These are phyloP conservation scores for Candida quercuum DNA, from an alignment of 805 yeast species.

Conservation along the genomic window DNA sequence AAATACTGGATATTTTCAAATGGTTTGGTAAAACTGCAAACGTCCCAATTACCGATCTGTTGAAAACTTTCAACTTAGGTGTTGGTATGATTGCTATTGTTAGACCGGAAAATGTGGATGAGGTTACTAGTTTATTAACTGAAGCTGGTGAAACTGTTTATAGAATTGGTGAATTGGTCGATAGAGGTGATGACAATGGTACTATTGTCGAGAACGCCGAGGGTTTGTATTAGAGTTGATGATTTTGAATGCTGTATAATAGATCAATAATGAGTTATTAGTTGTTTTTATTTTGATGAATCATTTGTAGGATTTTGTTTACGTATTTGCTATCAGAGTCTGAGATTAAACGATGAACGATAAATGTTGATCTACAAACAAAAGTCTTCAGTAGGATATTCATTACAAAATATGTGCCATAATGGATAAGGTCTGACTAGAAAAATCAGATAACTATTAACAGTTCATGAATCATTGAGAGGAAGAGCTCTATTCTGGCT, in stretches of 20 bases:
- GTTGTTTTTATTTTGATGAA: not conserved
- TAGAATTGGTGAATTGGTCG: constrained; percentile 55
- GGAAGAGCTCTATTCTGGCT: constrained; percentile 18
- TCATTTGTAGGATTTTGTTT: not conserved
- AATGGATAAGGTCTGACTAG: no score
- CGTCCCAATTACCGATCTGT: constrained; percentile 78
- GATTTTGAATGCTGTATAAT: not conserved
- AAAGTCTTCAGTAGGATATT: no score
- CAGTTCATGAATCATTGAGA: no score
- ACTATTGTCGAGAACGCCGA: constrained; percentile 45
- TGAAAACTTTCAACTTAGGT: constrained; percentile 93
- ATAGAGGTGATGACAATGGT: constrained; percentile 39
- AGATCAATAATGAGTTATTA: not conserved
- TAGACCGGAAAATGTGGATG: constrained; percentile 56
- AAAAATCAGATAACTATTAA: no score
- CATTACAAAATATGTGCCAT: no score
- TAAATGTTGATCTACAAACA: no score
- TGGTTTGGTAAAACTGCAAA: constrained; percentile 93
- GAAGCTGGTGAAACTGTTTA: constrained; percentile 73
- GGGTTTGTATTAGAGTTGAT: constrained; percentile 20
- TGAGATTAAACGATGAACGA: no score
- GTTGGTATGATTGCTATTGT: constrained; percentile 94
- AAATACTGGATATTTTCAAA: constrained; percentile 81
- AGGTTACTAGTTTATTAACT: constrained; percentile 46
- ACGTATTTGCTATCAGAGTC: no score